Conservation (phyloP, 352 stramenopile genomes). For the Globisporangium radiosum region DNA sequence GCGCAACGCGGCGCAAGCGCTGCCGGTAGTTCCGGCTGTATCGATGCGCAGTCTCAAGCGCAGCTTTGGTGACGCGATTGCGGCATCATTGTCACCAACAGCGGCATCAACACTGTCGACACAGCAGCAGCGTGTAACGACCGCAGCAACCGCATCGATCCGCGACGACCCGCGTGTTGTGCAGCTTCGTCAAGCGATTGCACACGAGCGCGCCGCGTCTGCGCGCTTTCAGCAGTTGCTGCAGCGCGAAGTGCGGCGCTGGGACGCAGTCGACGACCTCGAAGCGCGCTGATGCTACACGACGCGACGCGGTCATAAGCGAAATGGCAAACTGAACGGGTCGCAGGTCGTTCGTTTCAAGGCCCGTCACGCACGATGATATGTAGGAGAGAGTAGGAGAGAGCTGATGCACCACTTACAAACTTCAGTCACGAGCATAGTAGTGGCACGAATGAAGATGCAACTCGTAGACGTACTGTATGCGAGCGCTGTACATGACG, state of each 20-base stretch:
- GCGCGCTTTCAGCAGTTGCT: constrained; percentile 59
- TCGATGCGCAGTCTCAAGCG: constrained; percentile 28
- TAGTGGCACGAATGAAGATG: too few relatives aligned
- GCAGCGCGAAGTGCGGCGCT: constrained; percentile 40
- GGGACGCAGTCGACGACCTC: constrained; percentile 9
- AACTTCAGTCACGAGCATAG: too few relatives aligned
- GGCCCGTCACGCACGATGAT: too few relatives aligned
- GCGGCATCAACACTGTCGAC: constrained; percentile 1
- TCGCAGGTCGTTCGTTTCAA: too few relatives aligned
- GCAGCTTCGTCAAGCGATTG: constrained; percentile 44
- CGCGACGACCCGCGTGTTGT: constrained; percentile 17
- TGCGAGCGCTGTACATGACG: too few relatives aligned
- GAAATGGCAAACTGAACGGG: too few relatives aligned
- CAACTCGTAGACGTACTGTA: too few relatives aligned
- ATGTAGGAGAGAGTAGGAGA: too few relatives aligned
- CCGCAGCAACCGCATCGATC: background rate
- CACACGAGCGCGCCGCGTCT: constrained; percentile 36
- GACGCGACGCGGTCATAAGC: too few relatives aligned
- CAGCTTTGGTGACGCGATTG: constrained; percentile 23
- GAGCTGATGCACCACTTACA: too few relatives aligned
- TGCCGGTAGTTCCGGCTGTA: constrained; percentile 14
- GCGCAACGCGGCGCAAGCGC: background rate
- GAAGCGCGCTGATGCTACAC: too few relatives aligned
- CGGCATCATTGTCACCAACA: background rate
- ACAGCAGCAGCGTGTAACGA: background rate